These are phyloP conservation scores for Hanseniaspora thailandica DNA, from an alignment of 805 yeast species.

Conservation along the genomic window DNA sequence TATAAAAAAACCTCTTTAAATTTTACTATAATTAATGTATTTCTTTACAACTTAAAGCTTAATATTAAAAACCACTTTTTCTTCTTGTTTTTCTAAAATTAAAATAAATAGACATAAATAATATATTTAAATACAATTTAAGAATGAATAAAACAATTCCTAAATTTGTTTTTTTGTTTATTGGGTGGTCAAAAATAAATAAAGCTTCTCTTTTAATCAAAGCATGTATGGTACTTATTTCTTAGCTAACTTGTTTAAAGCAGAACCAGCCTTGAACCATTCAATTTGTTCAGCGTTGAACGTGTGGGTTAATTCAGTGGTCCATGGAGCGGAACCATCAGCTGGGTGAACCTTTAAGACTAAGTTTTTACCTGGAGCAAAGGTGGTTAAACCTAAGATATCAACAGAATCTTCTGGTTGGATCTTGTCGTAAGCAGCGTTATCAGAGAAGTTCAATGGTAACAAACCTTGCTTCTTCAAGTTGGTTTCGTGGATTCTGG, in stretches of 20 bases:
- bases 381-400: constrained; percentile 66
- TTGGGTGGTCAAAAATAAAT: background rate
- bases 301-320: constrained; percentile 85
- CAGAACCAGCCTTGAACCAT: constrained; percentile 98
- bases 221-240: constrained; percentile 11
- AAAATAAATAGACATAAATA: background rate
- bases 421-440: constrained; percentile 87
- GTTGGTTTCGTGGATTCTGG: constrained; percentile 98
- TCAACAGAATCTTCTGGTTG: constrained; percentile 83
- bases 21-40: background rate
- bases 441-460: constrained; percentile 86
- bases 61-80: background rate
- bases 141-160: background rate
- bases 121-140: background rate
- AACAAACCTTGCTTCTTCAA: constrained; percentile 98
- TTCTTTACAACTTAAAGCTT: background rate
- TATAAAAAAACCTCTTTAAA: too few relatives aligned
- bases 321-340: constrained; percentile 68
- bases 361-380: constrained; percentile 88
- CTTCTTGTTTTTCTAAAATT: background rate
- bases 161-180: background rate
- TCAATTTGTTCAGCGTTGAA: constrained; percentile 93
- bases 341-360: constrained; percentile 61
- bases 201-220: background rate
- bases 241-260: constrained; percentile 85